Base-by-base conservation (phyloP, 768 basidiomycete species). In the Cytidiella melzeri region DNA sequence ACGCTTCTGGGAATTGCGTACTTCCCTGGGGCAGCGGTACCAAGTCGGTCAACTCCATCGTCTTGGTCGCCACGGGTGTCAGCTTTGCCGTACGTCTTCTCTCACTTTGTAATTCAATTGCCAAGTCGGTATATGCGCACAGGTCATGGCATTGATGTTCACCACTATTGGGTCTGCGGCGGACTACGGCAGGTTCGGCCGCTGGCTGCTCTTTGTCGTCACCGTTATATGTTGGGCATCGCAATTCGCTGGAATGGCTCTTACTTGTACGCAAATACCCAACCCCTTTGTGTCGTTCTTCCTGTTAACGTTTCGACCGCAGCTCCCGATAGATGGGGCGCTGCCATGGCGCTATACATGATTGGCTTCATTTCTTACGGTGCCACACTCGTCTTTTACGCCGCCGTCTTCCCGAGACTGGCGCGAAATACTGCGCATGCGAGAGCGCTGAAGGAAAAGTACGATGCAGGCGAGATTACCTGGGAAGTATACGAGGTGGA, bases 141-240 rank as follows among this genome's bases (percentile, higher is more conserved):
- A 83, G 81, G 69, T 87, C 15, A 89, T 91, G 87, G 89, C 89
- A 0, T 53, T 75, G 26, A 79, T 91, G 41, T 89, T 92, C 67
- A 92, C 88, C 2, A 88, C 86, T 0, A 80, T 92, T 54, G 19
- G 67, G 25, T 81, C 80, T 19, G 80, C 81, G 3, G 84, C 83
- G 0, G 85, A 88, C 60, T 88, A 86, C 54, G 83, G 84, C 3
- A 73, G 67, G 4, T 88, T 91, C 57, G 87, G 87, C 18, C 79
- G 84, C 12, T 91, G 87, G 86, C 63, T 91, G 7, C 70, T 92
- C n/a, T 67, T 90, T 20, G 72, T 72, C 15, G 63, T 84, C 9
- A 92, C 89, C 0, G 65, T 80, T 39, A 71, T 91, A 28, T 90
- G 86, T 52, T 92, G 90, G 90, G 84, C 68, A 1, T 77, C 87